Percentiles rank a stretch among this genome's conserved stretches.
phyloP scores from a whole-genome alignment of 2,329 filamentous ascomycete genomes.

The Monosporascus sp. region DNA sequence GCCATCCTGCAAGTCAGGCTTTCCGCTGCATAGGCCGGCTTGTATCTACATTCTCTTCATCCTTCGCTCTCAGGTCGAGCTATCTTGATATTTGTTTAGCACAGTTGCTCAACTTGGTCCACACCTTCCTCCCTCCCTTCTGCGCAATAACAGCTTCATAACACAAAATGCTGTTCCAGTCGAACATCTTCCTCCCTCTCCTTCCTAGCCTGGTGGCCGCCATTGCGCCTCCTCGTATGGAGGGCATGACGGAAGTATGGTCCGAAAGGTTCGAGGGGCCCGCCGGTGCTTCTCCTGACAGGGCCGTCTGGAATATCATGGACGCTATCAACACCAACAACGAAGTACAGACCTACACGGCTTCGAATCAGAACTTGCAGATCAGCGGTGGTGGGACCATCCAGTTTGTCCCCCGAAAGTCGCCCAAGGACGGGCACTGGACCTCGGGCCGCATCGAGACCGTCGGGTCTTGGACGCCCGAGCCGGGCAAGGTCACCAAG shows the following conservation, averaged over 20 bases:
- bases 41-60: background rate
- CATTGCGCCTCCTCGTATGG: conserved; percentile 21
- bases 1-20: background rate
- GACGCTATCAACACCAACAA: conserved; percentile 43
- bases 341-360: conserved; percentile 46
- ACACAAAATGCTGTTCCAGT: conserved; percentile 24
- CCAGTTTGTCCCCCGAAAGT: conserved; percentile 44
- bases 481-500: conserved; percentile 38
- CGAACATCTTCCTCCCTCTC: conserved; percentile 18
- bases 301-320: conserved; percentile 22
- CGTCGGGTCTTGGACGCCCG: conserved; percentile 41
- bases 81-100: background rate
- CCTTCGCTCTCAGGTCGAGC: background rate
- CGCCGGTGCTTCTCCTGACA: conserved; percentile 19
- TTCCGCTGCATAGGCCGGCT: background rate
- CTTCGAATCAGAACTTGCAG: conserved; percentile 42
- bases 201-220: conserved; percentile 22
- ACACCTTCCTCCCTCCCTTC: background rate
- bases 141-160: background rate
- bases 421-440: conserved; percentile 37
- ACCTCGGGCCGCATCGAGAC: conserved; percentile 52
- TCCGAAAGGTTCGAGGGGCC: conserved; percentile 24
- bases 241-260: conserved; percentile 22
- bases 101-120: background rate
- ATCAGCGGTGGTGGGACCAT: conserved; percentile 45